A percentile compares a stretch with the other conserved stretches of the same genome.
Conservation (phyloP, 2,329 filamentous ascomycete species). For the Hypoxylon sp. region DNA sequence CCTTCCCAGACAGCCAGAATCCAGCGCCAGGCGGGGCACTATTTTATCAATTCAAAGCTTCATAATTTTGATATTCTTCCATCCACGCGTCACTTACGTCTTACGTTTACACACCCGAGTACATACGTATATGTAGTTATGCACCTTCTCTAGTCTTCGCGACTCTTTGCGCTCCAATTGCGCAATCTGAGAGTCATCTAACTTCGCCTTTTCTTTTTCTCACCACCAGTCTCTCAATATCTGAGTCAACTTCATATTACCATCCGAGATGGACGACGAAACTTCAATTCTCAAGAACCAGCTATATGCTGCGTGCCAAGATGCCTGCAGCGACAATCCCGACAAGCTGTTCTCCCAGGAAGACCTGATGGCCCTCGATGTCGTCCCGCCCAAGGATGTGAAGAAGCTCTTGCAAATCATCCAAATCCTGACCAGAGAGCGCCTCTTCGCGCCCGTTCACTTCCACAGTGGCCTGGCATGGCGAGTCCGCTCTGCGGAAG, state of each 20-base stretch:
- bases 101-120: neutral
- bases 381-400: constrained; percentile 71
- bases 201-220: neutral
- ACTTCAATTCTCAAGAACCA: constrained; percentile 65
- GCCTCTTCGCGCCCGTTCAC: constrained; percentile 68
- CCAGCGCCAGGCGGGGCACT: constrained; percentile 7
- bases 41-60: neutral
- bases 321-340: constrained; percentile 59
- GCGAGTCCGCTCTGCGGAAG: constrained; percentile 71
- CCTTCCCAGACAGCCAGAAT: neutral
- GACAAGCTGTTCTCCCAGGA: constrained; percentile 70
- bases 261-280: constrained; percentile 51
- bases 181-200: neutral
- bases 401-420: constrained; percentile 69
- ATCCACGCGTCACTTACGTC: neutral
- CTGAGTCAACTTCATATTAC: constrained; percentile 10
- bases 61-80: neutral
- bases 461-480: constrained; percentile 65
- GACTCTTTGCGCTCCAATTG: neutral
- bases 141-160: neutral
- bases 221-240: neutral
- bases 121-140: neutral
- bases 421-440: constrained; percentile 71
- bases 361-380: constrained; percentile 69
- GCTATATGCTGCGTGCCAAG: constrained; percentile 69